Evolutionary conservation across 768 basidiomycete species (phyloP).

Genomic region (Tricholomella constricta): DNA sequence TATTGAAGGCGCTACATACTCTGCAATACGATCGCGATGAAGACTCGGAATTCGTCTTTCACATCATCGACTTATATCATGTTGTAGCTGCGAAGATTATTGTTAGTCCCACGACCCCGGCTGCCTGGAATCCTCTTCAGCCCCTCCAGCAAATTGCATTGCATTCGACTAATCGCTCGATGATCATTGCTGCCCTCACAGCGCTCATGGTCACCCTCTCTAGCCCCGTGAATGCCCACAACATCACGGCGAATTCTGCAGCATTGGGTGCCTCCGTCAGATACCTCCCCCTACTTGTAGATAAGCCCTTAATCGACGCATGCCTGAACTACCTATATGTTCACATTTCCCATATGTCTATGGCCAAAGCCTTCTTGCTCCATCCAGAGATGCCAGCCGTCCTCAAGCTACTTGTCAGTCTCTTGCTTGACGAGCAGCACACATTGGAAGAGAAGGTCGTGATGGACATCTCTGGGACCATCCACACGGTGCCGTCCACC

Average conservation of each 20-base stretch:
- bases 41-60: constrained; percentile 71
- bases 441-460: constrained; percentile 60
- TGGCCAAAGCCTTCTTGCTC: constrained; percentile 77
- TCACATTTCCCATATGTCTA: constrained; percentile 71
- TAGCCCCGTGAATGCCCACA: constrained; percentile 56
- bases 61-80: constrained; percentile 72
- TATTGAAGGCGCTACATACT: constrained; percentile 64
- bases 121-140: constrained; percentile 51
- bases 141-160: constrained; percentile 58
- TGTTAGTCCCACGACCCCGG: constrained; percentile 32
- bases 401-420: constrained; percentile 64
- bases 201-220: constrained; percentile 64
- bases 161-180: constrained; percentile 67
- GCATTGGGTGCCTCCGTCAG: constrained; percentile 65
- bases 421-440: constrained; percentile 68
- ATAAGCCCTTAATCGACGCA: constrained; percentile 69
- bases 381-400: constrained; percentile 71
- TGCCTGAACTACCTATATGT: constrained; percentile 75
- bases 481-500: constrained; percentile 59
- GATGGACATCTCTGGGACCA: constrained; percentile 60
- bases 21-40: constrained; percentile 64
- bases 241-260: constrained; percentile 56
- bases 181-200: constrained; percentile 67
- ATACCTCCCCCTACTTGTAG: constrained; percentile 72
- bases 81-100: constrained; percentile 52